Conservation (phyloP, 371 early-diverging fungal genomes). For the Saksenaea oblongispora region DNA sequence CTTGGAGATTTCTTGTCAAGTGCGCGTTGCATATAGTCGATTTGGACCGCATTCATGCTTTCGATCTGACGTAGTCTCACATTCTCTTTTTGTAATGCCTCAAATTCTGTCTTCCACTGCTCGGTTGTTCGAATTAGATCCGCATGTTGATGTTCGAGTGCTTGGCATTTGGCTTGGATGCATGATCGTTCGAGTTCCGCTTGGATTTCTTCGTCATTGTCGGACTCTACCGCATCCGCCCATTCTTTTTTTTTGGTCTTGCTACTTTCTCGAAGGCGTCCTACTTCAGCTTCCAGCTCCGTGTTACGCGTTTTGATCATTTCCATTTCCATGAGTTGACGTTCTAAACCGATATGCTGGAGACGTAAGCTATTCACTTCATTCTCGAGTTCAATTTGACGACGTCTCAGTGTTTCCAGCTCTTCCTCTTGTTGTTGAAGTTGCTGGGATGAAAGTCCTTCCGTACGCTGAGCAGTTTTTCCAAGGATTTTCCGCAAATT, state of each 20-base stretch:
- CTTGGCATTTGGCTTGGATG: constrained; percentile 9
- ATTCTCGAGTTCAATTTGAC: constrained; percentile 24
- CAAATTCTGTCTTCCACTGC: not conserved
- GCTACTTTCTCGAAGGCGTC: not conserved
- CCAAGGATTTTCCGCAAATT: not conserved
- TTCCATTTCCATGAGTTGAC: constrained; percentile 30
- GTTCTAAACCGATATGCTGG: constrained; percentile 21
- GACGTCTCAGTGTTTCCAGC: constrained; percentile 14
- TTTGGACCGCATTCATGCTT: constrained; percentile 25
- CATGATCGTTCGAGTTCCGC: not conserved
- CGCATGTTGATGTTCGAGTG: constrained; percentile 6
- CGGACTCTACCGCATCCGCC: not conserved
- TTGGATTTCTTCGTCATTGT: not conserved
- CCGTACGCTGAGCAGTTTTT: not conserved
- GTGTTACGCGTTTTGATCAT: constrained; percentile 14
- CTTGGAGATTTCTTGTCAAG: constrained; percentile 7
- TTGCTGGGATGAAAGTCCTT: constrained; percentile 3
- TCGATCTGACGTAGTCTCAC: constrained; percentile 29
- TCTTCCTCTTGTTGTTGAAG: constrained; percentile 20
- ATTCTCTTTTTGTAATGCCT: constrained; percentile 23
- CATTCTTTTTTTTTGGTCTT: not conserved
- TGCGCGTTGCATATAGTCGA: constrained; percentile 29
- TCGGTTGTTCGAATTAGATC: not conserved
- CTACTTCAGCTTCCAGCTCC: constrained; percentile 16
- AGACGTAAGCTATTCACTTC: constrained; percentile 16